phyloP scores from a whole-genome alignment of 768 basidiomycete species.

The Pleurotus platypus region DNA sequence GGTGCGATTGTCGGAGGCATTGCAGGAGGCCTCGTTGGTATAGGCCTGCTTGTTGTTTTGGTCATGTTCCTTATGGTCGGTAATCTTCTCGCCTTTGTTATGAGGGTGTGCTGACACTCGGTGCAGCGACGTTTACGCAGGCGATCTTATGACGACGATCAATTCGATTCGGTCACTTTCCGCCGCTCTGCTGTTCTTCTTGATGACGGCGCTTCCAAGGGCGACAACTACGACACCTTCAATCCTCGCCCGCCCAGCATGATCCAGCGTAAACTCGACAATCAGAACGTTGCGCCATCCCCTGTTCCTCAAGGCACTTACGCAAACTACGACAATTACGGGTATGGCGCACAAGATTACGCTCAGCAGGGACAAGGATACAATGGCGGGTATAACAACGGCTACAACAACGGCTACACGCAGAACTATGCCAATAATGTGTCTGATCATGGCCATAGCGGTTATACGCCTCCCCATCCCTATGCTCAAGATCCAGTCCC shows the following conservation, averaged over 20 bases:
- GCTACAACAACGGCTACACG: neutral
- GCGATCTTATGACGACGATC: slow-evolving; percentile 29
- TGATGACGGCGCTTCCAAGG: slow-evolving; percentile 40
- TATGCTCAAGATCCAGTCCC: slow-evolving; percentile 6
- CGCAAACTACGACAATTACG: neutral
- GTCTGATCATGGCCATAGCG: neutral
- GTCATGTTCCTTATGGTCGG: slow-evolving; percentile 47
- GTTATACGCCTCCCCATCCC: neutral
- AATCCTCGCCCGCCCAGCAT: slow-evolving; percentile 63
- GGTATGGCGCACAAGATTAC: neutral
- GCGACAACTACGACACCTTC: slow-evolving; percentile 20
- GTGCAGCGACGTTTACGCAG: slow-evolving; percentile 39
- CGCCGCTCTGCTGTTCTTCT: slow-evolving; percentile 61
- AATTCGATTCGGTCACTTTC: slow-evolving; percentile 57
- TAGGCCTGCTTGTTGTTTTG: slow-evolving; percentile 36
- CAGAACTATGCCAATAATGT: neutral
- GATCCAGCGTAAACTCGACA: slow-evolving; percentile 46
- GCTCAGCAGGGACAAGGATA: neutral
- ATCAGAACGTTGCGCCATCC: slow-evolving; percentile 1
- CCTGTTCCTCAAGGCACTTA: slow-evolving; percentile 1
- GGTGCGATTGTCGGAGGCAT: slow-evolving; percentile 39
- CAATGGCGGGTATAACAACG: neutral
- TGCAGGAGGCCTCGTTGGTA: slow-evolving; percentile 40
- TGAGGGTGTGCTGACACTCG: too few relatives aligned
- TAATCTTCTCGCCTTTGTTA: neutral